Evolutionary conservation across 2,329 filamentous ascomycete species (phyloP).

Genomic region (Monosporascus sp.): DNA sequence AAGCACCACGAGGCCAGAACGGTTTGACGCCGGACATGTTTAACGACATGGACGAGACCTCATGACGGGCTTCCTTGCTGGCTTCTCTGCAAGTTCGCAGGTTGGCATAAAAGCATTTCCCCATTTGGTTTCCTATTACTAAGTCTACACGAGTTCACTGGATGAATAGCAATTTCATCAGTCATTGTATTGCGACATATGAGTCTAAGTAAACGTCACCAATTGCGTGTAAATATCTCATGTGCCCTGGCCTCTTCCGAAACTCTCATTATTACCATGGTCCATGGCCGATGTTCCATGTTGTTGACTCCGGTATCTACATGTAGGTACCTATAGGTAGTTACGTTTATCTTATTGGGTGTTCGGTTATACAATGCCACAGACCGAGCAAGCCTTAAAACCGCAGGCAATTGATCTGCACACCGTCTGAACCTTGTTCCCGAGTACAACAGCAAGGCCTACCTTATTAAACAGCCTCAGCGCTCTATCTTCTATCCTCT

Average conservation of each 20-base stretch:
- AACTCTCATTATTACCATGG: neutral
- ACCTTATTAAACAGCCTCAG: no score
- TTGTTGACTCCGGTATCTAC: neutral
- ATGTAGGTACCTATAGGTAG: no score
- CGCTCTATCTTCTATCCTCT: no score
- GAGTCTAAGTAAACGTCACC: slow-evolving; percentile 17
- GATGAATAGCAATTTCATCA: slow-evolving; percentile 7
- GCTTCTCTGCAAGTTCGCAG: slow-evolving; percentile 8
- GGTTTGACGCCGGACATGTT: slow-evolving; percentile 23
- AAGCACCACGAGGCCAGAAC: slow-evolving; percentile 20
- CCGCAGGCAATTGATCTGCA: no score
- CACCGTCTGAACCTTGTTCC: no score
- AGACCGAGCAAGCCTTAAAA: no score
- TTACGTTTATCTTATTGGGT: no score
- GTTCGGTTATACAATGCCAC: no score
- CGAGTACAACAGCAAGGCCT: no score
- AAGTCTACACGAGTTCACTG: slow-evolving; percentile 14
- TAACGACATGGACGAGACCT: slow-evolving; percentile 6
- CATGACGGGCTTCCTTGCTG: slow-evolving; percentile 19
- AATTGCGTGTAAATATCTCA: slow-evolving; percentile 9
- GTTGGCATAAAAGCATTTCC: slow-evolving; percentile 9
- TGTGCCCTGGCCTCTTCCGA: slow-evolving; percentile 8
- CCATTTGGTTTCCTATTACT: slow-evolving; percentile 17
- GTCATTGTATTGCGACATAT: slow-evolving; percentile 15
- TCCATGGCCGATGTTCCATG: neutral